phyloP scores from a whole-genome alignment of 2,329 filamentous ascomycete species.

The Pseudomassariella vexata region DNA sequence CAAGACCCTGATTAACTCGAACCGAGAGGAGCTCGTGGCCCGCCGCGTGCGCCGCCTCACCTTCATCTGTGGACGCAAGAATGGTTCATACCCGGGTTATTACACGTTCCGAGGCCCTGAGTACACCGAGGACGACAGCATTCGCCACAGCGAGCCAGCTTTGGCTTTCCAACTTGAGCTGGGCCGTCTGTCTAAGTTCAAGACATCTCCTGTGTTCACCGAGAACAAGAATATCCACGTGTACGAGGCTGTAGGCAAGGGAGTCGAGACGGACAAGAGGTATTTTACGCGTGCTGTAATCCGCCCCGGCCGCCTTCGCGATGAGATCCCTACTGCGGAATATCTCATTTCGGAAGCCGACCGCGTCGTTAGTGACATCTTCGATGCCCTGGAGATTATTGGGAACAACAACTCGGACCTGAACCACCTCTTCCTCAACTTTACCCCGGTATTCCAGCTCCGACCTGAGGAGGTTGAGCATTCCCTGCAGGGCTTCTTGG shows the following conservation, averaged over 20 bases:
- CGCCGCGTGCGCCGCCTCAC: slow-evolving; percentile 84
- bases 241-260: slow-evolving; percentile 94
- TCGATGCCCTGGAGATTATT: slow-evolving; percentile 96
- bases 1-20: slow-evolving; percentile 66
- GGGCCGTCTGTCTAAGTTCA: slow-evolving; percentile 88
- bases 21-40: slow-evolving; percentile 76
- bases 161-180: slow-evolving; percentile 98
- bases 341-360: slow-evolving; percentile 98
- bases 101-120: slow-evolving; percentile 94
- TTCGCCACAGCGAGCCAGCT: slow-evolving; percentile 94
- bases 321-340: slow-evolving; percentile 97
- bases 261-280: slow-evolving; percentile 91
- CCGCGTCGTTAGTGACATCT: slow-evolving; percentile 92
- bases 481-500: slow-evolving; percentile 89
- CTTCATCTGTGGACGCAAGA: slow-evolving; percentile 91
- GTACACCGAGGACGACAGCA: slow-evolving; percentile 88
- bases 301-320: slow-evolving; percentile 84
- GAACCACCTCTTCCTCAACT: slow-evolving; percentile 99
- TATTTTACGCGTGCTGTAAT: slow-evolving; percentile 98
- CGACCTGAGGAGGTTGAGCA: slow-evolving; percentile 85
- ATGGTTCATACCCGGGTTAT: slow-evolving; percentile 93
- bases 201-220: slow-evolving; percentile 96
- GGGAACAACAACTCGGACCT: slow-evolving; percentile 99
- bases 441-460: slow-evolving; percentile 92
- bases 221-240: slow-evolving; percentile 99